Conservation (phyloP, 257 asterid genomes). For the Knoxia roxburghii region DNA sequence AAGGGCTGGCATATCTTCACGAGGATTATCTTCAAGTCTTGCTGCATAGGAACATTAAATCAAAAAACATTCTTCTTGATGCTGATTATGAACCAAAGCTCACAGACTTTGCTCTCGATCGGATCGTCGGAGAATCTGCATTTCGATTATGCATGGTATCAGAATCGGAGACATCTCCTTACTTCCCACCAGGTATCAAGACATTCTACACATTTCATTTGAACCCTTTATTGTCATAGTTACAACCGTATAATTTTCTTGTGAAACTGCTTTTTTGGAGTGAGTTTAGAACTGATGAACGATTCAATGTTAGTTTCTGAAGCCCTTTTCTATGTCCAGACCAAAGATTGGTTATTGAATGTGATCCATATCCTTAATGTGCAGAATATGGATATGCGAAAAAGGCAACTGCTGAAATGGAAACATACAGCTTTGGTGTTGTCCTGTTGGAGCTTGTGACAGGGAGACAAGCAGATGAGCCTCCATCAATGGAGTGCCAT, state of each 20-base stretch:
- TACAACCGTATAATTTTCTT: not conserved
- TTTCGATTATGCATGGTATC: constrained; percentile 44
- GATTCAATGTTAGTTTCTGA: not conserved
- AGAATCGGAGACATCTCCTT: constrained; percentile 56
- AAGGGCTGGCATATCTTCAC: constrained; percentile 81
- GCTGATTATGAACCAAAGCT: constrained; percentile 73
- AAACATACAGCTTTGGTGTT: constrained; percentile 68
- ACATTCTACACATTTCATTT: not conserved
- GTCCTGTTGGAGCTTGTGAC: constrained; percentile 70
- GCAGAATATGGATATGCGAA: constrained; percentile 63
- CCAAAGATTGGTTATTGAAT: not conserved
- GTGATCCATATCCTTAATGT: not conserved
- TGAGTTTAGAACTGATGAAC: not conserved
- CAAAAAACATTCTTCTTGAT: constrained; percentile 63
- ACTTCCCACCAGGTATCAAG: constrained; percentile 69
- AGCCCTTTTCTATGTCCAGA: not conserved
- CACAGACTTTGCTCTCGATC: constrained; percentile 63
- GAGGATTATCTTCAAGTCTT: constrained; percentile 65
- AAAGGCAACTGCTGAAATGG: constrained; percentile 61
- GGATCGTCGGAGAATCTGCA: constrained; percentile 49
- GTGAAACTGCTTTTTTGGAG: not conserved
- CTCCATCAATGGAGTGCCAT: constrained; percentile 26
- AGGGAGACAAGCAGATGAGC: constrained; percentile 52
- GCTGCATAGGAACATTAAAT: constrained; percentile 67
- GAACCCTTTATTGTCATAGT: not conserved